Base-by-base conservation (phyloP, 1,139 yeast species). In the Geotrichum restrictum region DNA sequence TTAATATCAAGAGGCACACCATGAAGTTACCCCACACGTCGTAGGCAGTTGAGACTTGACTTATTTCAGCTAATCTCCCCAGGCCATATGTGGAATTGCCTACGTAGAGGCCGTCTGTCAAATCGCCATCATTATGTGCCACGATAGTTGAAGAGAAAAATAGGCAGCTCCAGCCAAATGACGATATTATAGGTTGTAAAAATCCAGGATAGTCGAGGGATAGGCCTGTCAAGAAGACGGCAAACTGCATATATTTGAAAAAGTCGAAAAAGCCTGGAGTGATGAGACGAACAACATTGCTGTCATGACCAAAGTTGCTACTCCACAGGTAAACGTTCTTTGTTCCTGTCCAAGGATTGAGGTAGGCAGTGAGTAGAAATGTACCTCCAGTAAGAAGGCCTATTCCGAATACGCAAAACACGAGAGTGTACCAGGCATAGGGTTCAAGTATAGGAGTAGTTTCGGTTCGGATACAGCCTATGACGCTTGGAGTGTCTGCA, bases 221-320 rank as follows among this genome's bases (percentile, higher is more conserved):
- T 40, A 84, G 68, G 3, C 81, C 82, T 2, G 78, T 81, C 52
- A 79, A 70, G 62, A 82, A 80, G 40, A 81, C 73, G 1, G 82
- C 79, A 67, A 78, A 82, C 63, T 83, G 88, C 36, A 81, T 64
- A 62, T 81, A 81, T 33, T 73, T 65, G 1, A 81, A 61, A 46
- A 79, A 73, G 37, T 79, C 79, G 3, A 74, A 70, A 13, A 75
- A 73, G 6, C 79, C 75, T 0, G 88, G 85, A 47, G 81, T 83
- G 53, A 81, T 64, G 52, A 82, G 82, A 47, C 77, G 74, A 47
- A 83, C 67, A 36, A 83, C 72, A 21, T 81, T 75, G 29, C 73
- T 78, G 62, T 82, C 82, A 62, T 85, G 81, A 52, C 82, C 80
- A 31, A 81, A 77, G 10, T 86, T 81, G 5, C 85, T 83, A 36